Base-by-base conservation (phyloP, 169 alveolate genomes). In the Eimeria brunetti region DNA sequence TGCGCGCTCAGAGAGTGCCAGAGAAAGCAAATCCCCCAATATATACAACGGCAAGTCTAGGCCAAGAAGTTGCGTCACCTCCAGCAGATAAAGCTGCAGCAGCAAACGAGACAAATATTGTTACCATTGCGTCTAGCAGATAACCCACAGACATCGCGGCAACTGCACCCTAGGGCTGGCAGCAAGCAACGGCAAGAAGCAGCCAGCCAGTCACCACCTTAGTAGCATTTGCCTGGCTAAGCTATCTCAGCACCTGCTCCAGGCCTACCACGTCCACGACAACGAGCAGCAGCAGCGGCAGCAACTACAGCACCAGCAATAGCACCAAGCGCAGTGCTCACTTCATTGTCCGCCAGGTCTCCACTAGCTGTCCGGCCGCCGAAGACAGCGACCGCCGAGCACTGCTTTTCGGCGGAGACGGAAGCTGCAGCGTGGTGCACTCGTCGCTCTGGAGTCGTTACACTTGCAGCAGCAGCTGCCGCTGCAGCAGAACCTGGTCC, bases 351-450 rank as follows among this genome's bases (percentile, higher is more conserved):
- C 20, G 95, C 95, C 49, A 91, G 84, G 11, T 12, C 30, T 46
- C 95, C 95, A 38, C 56, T 46, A 1, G 88, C 91, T 38, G 24
- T 44, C 51, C 78, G 53, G 36, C 95, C 95, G 22, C 95, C 95
- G 18, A 78, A 78, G 36, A 91, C 83, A 18, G 90, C 90, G 30
- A 91, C 83, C 5, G 90, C 89, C 9, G 95, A 85, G 33, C 92
- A 46, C 90, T n/a, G 60, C 91, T 73, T 60, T 91, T 76, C 95
- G 58, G 84, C 94, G 36, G 94, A 64, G 33, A 85, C 92, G 11
- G 92, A 62, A 22, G 92, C 92, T 22, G 92, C 92, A 36, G 92
- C 92, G 16, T 85, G 92, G 64, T 85, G 92, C n/a, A 85, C 80
- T 6, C 92, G 92, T 3, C 22, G 33, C 62, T 85, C 92, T 41